Percentiles rank a stretch among this genome's conserved stretches.
Evolutionary conservation across 2,329 filamentous ascomycete species (phyloP).

Genomic region (Botrytis fabae): DNA sequence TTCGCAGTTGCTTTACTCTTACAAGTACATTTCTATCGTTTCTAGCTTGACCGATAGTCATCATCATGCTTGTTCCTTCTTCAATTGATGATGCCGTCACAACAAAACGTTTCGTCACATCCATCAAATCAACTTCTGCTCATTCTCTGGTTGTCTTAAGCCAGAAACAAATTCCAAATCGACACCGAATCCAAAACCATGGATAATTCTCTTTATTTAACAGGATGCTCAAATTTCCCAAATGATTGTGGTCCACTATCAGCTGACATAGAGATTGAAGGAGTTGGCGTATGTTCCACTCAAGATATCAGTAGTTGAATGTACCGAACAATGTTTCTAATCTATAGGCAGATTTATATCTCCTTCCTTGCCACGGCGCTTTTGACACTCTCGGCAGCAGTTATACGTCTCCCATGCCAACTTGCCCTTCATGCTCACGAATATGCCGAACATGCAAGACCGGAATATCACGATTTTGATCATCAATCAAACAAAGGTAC

Average conservation of each 20-base stretch:
- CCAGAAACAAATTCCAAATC: background rate
- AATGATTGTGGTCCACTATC: background rate
- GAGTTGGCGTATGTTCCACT: background rate
- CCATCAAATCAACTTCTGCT: background rate
- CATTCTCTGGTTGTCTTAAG: background rate
- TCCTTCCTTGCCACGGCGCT: constrained; percentile 15
- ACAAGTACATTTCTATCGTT: background rate
- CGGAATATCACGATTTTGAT: constrained; percentile 1
- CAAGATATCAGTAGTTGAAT: background rate
- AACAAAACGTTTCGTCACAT: background rate
- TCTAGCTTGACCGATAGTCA: background rate
- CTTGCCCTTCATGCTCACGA: background rate
- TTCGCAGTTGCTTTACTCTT: too few species aligned
- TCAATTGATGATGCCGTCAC: background rate
- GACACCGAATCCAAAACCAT: background rate
- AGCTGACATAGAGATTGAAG: background rate
- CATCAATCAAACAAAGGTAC: background rate
- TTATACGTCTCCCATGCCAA: constrained; percentile 7
- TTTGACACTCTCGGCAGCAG: background rate
- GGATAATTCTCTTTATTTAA: background rate
- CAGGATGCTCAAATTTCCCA: background rate
- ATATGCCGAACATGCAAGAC: background rate
- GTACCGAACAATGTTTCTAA: background rate
- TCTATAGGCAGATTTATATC: background rate
- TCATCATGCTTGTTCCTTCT: background rate